A percentile compares a stretch with the other conserved stretches of the same genome.
Conservation (phyloP, 2,329 filamentous ascomycete genomes). For the Trichoderma sp. region DNA sequence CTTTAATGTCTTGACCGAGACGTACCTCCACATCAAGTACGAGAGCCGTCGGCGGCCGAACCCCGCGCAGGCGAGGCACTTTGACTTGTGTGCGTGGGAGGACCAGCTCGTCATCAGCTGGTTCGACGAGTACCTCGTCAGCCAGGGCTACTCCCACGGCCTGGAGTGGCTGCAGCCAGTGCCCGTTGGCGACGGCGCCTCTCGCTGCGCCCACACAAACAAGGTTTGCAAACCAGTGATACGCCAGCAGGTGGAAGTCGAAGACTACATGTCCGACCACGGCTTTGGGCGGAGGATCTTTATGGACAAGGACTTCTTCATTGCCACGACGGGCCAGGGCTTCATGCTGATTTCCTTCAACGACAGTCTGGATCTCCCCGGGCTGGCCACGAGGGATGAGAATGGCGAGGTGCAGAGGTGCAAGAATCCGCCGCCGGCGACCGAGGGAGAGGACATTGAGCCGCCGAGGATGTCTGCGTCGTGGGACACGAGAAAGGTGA, state of each 20-base stretch:
- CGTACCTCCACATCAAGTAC: constrained; percentile 20
- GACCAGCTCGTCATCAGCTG: constrained; percentile 25
- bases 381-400: not conserved
- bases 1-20: constrained; percentile 25
- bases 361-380: constrained; percentile 13
- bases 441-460: constrained; percentile 18
- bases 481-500: constrained; percentile 23
- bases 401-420: not conserved
- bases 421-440: constrained; percentile 17
- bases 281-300: constrained; percentile 23
- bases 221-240: not conserved
- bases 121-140: constrained; percentile 26
- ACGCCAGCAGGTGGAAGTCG: constrained; percentile 1
- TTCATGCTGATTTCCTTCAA: constrained; percentile 23
- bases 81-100: constrained; percentile 24
- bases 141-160: constrained; percentile 21
- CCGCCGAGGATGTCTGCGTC: constrained; percentile 20
- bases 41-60: constrained; percentile 15
- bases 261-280: constrained; percentile 17
- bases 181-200: not conserved
- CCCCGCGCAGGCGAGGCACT: constrained; percentile 18
- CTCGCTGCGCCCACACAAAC: not conserved
- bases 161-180: constrained; percentile 21
- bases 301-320: constrained; percentile 24
- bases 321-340: constrained; percentile 23